Evolutionary conservation across 1,284 basidiomycete genomes (phyloP).

Genomic region (Gymnopus androsaceus): DNA sequence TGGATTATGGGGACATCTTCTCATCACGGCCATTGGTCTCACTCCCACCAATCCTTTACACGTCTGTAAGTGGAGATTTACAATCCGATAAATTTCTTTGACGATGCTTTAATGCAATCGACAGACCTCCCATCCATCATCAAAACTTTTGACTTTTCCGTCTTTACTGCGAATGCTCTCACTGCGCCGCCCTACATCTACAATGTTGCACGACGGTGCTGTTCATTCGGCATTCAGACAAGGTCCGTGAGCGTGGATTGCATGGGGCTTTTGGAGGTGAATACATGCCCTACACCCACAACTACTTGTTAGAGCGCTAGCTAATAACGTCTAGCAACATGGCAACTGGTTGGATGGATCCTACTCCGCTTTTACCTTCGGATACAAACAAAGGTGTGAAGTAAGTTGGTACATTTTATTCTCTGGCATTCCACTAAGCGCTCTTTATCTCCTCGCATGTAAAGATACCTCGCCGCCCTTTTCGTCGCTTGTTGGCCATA

Average conservation of each 20-base stretch:
- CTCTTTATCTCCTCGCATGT: too few relatives aligned
- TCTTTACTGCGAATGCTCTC: constrained; percentile 39
- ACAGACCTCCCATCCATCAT: constrained; percentile 41
- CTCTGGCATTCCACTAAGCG: background rate
- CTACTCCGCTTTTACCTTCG: constrained; percentile 34
- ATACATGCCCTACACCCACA: too few relatives aligned
- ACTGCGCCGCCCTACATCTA: constrained; percentile 42
- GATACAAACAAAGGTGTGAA: constrained; percentile 31
- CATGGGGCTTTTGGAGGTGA: constrained; percentile 39
- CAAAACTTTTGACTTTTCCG: constrained; percentile 40
- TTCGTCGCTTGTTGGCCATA: constrained; percentile 40
- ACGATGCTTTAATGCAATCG: background rate
- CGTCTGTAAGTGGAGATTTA: constrained; percentile 35
- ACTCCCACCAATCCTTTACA: constrained; percentile 37
- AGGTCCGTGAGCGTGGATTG: constrained; percentile 35
- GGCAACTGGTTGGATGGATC: constrained; percentile 41
- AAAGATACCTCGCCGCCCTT: constrained; percentile 35
- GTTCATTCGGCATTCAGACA: constrained; percentile 37
- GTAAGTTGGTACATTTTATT: constrained; percentile 14
- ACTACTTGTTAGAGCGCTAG: too few relatives aligned
- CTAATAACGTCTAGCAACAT: constrained; percentile 32
- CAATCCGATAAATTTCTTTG: background rate
- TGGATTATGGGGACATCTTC: constrained; percentile 37
- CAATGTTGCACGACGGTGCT: constrained; percentile 36
- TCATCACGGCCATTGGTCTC: constrained; percentile 35